These are phyloP conservation scores for Gloeostereum incarnatum DNA, from an alignment of 768 basidiomycete species.

Conservation along the genomic window DNA sequence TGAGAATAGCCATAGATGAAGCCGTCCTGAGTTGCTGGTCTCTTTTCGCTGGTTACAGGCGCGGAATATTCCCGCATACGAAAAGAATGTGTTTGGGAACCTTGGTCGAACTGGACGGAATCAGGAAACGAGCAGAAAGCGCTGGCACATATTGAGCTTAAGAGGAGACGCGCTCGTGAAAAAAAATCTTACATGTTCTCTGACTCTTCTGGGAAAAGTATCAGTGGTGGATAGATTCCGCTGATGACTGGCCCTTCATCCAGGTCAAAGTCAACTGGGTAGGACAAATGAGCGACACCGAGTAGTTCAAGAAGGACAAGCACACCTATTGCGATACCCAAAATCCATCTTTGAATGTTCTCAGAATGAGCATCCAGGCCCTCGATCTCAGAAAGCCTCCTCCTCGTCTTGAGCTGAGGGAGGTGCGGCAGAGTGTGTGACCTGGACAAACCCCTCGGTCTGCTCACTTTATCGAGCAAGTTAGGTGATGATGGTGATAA, in stretches of 20 bases:
- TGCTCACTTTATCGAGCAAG: slow-evolving; percentile 12
- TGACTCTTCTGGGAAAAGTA: slow-evolving; percentile 53
- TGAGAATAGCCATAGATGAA: slow-evolving; percentile 73
- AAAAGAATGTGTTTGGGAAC: slow-evolving; percentile 79
- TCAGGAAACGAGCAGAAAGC: slow-evolving; percentile 93
- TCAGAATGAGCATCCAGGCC: slow-evolving; percentile 38
- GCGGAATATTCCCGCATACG: slow-evolving; percentile 53
- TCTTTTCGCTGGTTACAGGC: slow-evolving; percentile 15
- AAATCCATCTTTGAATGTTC: slow-evolving; percentile 56
- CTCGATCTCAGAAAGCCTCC: slow-evolving; percentile 23
- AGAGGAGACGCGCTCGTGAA: neutral
- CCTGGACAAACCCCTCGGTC: slow-evolving; percentile 20
- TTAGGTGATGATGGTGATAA: slow-evolving; percentile 4
- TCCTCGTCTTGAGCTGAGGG: slow-evolving; percentile 18
- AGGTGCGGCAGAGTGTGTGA: slow-evolving; percentile 38
- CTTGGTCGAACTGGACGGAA: slow-evolving; percentile 77
- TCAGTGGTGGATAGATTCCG: slow-evolving; percentile 58
- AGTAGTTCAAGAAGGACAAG: slow-evolving; percentile 12
- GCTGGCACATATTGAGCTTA: slow-evolving; percentile 25
- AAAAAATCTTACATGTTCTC: slow-evolving; percentile 71
- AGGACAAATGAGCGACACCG: neutral
- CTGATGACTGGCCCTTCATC: slow-evolving; percentile 78
- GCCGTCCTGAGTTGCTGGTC: slow-evolving; percentile 42
- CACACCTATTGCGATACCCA: slow-evolving; percentile 63
- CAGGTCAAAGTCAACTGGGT: slow-evolving; percentile 79